These are phyloP conservation scores for Steccherinum ochraceum DNA, from an alignment of 768 basidiomycete species.

Conservation along the genomic window DNA sequence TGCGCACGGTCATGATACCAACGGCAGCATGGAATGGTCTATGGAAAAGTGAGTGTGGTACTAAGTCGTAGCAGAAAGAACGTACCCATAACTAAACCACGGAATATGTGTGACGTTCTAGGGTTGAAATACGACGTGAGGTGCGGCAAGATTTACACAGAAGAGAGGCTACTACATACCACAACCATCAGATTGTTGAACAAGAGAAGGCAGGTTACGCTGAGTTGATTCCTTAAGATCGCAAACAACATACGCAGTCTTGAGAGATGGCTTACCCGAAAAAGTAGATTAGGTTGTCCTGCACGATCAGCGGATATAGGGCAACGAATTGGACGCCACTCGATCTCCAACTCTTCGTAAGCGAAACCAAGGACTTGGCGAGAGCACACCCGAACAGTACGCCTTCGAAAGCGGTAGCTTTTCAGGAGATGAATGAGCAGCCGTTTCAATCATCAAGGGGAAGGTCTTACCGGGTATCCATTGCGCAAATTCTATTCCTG, in stretches of 20 bases:
- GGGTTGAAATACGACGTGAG: no score
- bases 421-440: background rate
- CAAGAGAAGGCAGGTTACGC: slow-evolving; percentile 32
- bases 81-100: slow-evolving; percentile 43
- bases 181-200: slow-evolving; percentile 45
- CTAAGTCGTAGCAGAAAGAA: background rate
- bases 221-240: no score
- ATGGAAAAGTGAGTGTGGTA: slow-evolving; percentile 12
- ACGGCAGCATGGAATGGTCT: slow-evolving; percentile 41
- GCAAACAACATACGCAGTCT: no score
- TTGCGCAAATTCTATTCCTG: slow-evolving; percentile 36
- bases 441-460: background rate
- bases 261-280: slow-evolving; percentile 27
- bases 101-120: slow-evolving; percentile 33
- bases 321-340: slow-evolving; percentile 21
- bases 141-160: no score
- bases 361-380: slow-evolving; percentile 24
- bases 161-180: no score
- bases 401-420: slow-evolving; percentile 36
- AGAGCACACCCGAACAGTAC: slow-evolving; percentile 35
- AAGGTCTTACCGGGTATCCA: slow-evolving; percentile 36
- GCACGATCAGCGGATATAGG: slow-evolving; percentile 30
- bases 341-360: slow-evolving; percentile 17
- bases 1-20: slow-evolving; percentile 39
- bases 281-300: slow-evolving; percentile 41